Evolutionary conservation across 805 yeast genomes (phyloP).

Genomic region (Kazachstania kunashirensis): DNA sequence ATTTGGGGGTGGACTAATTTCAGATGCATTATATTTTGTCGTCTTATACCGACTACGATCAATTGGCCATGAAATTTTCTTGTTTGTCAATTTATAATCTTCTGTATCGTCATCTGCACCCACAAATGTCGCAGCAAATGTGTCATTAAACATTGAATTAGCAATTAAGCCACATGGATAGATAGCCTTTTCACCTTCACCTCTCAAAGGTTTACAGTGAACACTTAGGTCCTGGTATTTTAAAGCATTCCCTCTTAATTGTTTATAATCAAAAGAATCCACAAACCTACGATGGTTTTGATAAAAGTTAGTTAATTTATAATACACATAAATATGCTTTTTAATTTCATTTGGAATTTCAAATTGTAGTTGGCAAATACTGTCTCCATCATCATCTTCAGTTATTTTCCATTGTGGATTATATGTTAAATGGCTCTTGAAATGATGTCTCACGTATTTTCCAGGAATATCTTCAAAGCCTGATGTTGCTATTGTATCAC

Average conservation of each 20-base stretch:
- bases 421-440: constrained; percentile 33
- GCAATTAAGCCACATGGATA: constrained; percentile 85
- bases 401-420: constrained; percentile 57
- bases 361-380: constrained; percentile 59
- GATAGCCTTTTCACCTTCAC: constrained; percentile 30
- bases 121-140: constrained; percentile 43
- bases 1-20: constrained; percentile 76
- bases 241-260: constrained; percentile 69
- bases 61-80: constrained; percentile 63
- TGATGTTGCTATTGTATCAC: constrained; percentile 43
- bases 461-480: constrained; percentile 46
- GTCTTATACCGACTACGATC: constrained; percentile 56
- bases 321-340: constrained; percentile 68
- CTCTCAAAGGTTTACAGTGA: constrained; percentile 31
- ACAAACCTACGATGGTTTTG: constrained; percentile 95
- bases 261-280: constrained; percentile 69
- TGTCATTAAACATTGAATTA: constrained; percentile 70
- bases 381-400: constrained; percentile 27
- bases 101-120: constrained; percentile 28
- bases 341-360: constrained; percentile 60
- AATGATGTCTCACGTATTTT: constrained; percentile 50
- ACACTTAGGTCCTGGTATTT: constrained; percentile 38
- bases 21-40: constrained; percentile 48
- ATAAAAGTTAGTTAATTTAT: constrained; percentile 78
- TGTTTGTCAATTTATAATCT: constrained; percentile 36